These are phyloP conservation scores for Sphaerobolus stellatus DNA, from an alignment of 1,284 basidiomycete species.

Conservation along the genomic window DNA sequence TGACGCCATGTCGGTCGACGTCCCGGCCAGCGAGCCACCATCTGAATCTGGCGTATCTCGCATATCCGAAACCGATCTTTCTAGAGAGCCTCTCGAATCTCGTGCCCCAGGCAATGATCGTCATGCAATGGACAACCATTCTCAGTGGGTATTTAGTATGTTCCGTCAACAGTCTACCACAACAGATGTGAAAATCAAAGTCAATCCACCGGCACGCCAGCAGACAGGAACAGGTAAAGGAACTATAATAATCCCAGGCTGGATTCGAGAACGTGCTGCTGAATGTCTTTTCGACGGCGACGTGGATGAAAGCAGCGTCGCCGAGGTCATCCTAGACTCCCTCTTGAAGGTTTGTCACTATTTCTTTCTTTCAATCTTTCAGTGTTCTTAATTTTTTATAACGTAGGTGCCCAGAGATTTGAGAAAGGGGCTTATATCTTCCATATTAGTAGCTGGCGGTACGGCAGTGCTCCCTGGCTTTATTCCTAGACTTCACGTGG, in stretches of 20 bases:
- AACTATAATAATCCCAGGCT: conserved; percentile 85
- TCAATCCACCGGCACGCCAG: conserved; percentile 62
- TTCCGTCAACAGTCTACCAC: conserved; percentile 74
- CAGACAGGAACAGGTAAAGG: conserved; percentile 71
- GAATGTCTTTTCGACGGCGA: conserved; percentile 91
- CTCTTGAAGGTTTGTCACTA: conserved; percentile 63
- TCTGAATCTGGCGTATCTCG: conserved; percentile 69
- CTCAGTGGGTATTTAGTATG: conserved; percentile 64
- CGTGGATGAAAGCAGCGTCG: conserved; percentile 78
- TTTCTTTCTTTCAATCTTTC: neutral
- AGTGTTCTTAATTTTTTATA: conserved; percentile 4
- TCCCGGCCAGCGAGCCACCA: conserved; percentile 45
- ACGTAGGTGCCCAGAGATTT: conserved; percentile 84
- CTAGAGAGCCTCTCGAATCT: conserved; percentile 17
- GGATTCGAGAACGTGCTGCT: conserved; percentile 88
- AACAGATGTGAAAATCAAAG: conserved; percentile 64
- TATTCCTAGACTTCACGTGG: conserved; percentile 77
- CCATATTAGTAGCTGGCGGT: conserved; percentile 85
- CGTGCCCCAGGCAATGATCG: conserved; percentile 20
- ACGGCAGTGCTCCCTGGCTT: conserved; percentile 91
- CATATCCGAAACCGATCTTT: conserved; percentile 45
- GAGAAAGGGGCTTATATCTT: conserved; percentile 74
- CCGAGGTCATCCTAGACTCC: conserved; percentile 76
- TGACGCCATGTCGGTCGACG: conserved; percentile 50
- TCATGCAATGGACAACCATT: conserved; percentile 46